Evolutionary conservation across 805 yeast genomes (phyloP).

Genomic region (Pichia paraexigua): DNA sequence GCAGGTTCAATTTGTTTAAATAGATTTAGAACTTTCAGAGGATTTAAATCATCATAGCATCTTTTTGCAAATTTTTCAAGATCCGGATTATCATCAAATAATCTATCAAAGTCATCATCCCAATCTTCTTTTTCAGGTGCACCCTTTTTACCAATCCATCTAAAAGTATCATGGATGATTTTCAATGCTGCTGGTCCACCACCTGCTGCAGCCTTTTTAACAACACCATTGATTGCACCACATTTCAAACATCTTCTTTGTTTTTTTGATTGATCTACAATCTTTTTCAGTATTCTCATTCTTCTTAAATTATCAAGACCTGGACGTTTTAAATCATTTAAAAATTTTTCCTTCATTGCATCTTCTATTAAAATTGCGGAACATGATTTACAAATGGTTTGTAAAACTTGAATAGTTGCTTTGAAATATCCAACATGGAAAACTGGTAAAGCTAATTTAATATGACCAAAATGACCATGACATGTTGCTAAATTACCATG

Average conservation of each 20-base stretch:
- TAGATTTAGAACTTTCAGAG: constrained; percentile 76
- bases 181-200: constrained; percentile 90
- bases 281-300: constrained; percentile 77
- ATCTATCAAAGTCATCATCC: constrained; percentile 79
- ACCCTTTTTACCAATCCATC: constrained; percentile 89
- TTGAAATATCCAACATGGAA: constrained; percentile 97
- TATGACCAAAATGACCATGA: constrained; percentile 98
- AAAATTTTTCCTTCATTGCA: constrained; percentile 55
- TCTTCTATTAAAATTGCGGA: constrained; percentile 72
- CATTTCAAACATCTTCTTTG: constrained; percentile 87
- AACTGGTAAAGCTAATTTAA: constrained; percentile 87
- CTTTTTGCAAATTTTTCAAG: constrained; percentile 78
- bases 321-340: constrained; percentile 78
- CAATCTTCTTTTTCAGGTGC: constrained; percentile 79
- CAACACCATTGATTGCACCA: constrained; percentile 90
- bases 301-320: constrained; percentile 84
- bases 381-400: constrained; percentile 86
- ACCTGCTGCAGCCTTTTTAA: constrained; percentile 89
- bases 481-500: constrained; percentile 88
- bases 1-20: constrained; percentile 79
- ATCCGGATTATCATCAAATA: constrained; percentile 73
- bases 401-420: constrained; percentile 78
- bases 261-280: constrained; percentile 89
- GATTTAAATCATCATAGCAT: constrained; percentile 90
- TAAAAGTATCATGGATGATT: constrained; percentile 89